These are phyloP conservation scores for Fusarium duplospermum DNA, from an alignment of 2,329 filamentous ascomycete species.

Conservation along the genomic window DNA sequence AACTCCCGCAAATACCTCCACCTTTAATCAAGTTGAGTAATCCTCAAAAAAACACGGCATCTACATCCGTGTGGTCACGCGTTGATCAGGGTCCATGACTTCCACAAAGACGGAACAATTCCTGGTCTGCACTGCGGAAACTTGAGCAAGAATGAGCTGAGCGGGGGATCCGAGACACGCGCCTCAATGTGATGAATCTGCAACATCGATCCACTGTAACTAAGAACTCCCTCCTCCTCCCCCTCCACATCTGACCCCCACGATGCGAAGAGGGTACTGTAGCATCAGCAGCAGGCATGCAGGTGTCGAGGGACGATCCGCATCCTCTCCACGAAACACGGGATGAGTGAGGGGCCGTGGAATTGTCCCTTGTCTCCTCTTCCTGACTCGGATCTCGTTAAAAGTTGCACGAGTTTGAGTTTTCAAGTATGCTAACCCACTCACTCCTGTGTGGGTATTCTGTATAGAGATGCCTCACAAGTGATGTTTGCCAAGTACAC, in stretches of 20 bases:
- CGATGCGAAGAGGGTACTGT: not conserved
- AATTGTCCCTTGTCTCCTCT: not conserved
- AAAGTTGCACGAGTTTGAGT: not conserved
- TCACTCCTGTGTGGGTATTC: not conserved
- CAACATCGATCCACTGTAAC: not conserved
- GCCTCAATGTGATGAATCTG: not conserved
- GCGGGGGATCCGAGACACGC: not conserved
- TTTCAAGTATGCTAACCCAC: not conserved
- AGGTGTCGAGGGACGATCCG: not conserved
- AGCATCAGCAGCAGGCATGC: not conserved
- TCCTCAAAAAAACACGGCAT: not conserved
- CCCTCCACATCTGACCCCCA: not conserved
- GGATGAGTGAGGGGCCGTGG: not conserved
- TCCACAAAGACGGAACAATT: not conserved
- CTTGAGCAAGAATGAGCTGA: not conserved
- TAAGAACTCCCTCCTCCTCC: not conserved
- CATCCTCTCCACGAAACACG: not conserved
- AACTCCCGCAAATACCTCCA: not conserved
- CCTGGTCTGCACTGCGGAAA: not conserved
- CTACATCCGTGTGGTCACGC: not conserved
- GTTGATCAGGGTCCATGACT: slow-evolving; percentile 1
- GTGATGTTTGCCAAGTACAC: not conserved
- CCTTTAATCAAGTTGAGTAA: not conserved
- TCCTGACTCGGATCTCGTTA: not conserved
- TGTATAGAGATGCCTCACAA: not conserved